Evolutionary conservation across 1,284 basidiomycete species (phyloP).

Genomic region (Fomes fomentarius): DNA sequence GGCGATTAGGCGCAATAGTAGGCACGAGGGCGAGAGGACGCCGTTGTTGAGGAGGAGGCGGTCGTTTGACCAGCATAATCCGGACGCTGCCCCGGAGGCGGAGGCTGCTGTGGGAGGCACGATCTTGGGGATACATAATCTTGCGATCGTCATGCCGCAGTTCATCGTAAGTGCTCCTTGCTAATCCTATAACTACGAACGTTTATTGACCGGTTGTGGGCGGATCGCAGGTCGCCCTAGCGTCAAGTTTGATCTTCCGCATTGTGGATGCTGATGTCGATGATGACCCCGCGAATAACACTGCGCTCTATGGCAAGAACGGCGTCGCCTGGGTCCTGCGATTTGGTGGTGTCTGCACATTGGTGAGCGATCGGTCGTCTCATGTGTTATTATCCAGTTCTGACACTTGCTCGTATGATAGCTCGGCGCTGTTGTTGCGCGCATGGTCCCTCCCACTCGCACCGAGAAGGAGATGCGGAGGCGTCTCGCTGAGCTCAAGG

Average conservation of each 20-base stretch:
- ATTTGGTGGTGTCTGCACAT: conserved; percentile 86
- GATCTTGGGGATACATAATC: conserved; percentile 93
- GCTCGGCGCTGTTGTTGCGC: conserved; percentile 73
- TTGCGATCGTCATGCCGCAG: conserved; percentile 92
- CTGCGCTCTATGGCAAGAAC: conserved; percentile 76
- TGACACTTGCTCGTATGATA: conserved; percentile 23
- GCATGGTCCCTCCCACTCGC: conserved; percentile 83
- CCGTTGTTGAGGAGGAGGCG: conserved; percentile 69
- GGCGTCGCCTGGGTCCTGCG: conserved; percentile 94
- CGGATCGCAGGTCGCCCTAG: conserved; percentile 84
- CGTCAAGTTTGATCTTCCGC: conserved; percentile 87
- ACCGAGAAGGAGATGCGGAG: conserved; percentile 88
- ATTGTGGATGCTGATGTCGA: conserved; percentile 60
- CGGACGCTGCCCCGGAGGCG: conserved; percentile 39
- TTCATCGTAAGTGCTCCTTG: conserved; percentile 71
- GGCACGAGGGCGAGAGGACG: conserved; percentile 35
- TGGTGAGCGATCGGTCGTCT: conserved; percentile 46
- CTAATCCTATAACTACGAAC: no score
- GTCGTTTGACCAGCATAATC: conserved; percentile 60
- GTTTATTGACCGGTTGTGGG: no score
- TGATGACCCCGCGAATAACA: conserved; percentile 46
- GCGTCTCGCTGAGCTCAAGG: conserved; percentile 78
- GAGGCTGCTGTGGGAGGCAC: conserved; percentile 86
- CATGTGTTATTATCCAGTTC: no score
- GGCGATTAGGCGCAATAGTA: conserved; percentile 26